Percentiles rank a stretch among this genome's conserved stretches.
phyloP scores from a whole-genome alignment of 2,329 filamentous ascomycete species.

The Juglanconis sp. region DNA sequence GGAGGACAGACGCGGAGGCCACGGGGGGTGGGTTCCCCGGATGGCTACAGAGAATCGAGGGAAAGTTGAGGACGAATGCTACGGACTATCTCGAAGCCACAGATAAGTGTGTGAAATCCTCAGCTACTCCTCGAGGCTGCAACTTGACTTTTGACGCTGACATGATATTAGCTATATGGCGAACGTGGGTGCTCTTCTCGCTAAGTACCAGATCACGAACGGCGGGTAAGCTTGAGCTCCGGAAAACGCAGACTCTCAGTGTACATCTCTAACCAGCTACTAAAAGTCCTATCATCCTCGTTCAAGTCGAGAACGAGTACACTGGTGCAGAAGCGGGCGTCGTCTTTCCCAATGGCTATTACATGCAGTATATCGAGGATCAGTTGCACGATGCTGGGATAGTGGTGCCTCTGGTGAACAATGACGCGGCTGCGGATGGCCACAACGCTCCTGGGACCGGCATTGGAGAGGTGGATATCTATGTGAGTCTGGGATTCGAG shows the following conservation, averaged over 20 bases:
- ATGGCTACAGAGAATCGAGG: constrained; percentile 64
- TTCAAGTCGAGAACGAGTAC: constrained; percentile 72
- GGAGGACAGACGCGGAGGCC: constrained; percentile 47
- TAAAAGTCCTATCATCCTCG: constrained; percentile 56
- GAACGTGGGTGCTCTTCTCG: constrained; percentile 46
- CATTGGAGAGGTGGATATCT: constrained; percentile 57
- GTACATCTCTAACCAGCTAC: background rate
- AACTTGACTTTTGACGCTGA: background rate
- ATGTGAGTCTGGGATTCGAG: constrained; percentile 28
- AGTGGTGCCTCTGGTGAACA: constrained; percentile 73
- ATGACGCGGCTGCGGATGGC: constrained; percentile 61
- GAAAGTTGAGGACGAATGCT: constrained; percentile 54
- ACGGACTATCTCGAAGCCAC: constrained; percentile 58
- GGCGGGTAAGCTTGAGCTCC: constrained; percentile 45
- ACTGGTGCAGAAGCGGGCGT: constrained; percentile 44
- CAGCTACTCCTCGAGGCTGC: background rate
- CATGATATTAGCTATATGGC: constrained; percentile 1
- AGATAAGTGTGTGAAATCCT: constrained; percentile 43
- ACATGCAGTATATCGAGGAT: constrained; percentile 69
- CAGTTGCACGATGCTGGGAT: constrained; percentile 69
- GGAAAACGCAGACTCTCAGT: background rate
- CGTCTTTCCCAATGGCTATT: constrained; percentile 61
- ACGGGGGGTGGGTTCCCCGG: constrained; percentile 70
- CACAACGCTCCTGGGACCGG: constrained; percentile 60
- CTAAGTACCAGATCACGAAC: constrained; percentile 69